Percentiles rank a stretch among this genome's conserved stretches.
phyloP scores from a whole-genome alignment of 768 basidiomycete genomes.

The Leucocoprinus sp. region DNA sequence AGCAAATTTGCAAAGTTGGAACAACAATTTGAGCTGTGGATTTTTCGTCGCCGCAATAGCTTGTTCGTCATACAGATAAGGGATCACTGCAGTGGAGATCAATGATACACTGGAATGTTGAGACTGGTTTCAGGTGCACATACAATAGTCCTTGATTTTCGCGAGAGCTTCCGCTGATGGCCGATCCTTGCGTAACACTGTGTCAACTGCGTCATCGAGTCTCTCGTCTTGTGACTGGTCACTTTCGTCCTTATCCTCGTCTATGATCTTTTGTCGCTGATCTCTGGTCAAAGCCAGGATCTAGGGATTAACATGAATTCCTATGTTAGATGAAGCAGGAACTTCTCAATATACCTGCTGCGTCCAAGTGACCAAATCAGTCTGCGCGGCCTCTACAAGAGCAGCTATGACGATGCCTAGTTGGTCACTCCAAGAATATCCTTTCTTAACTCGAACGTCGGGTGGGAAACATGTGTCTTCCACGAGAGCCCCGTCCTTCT shows the following conservation, averaged over 20 bases:
- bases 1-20: conserved; percentile 70
- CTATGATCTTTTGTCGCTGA: conserved; percentile 51
- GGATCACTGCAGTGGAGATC: conserved; percentile 47
- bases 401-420: conserved; percentile 77
- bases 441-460: conserved; percentile 80
- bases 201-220: conserved; percentile 21
- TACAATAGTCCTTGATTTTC: conserved; percentile 73
- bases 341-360: conserved; percentile 52
- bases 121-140: conserved; percentile 21
- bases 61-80: conserved; percentile 65
- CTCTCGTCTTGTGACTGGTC: conserved; percentile 30
- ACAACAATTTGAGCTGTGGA: conserved; percentile 73
- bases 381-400: conserved; percentile 58
- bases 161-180: conserved; percentile 64
- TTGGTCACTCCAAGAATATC: conserved; percentile 84
- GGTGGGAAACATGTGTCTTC: conserved; percentile 42
- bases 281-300: conserved; percentile 53
- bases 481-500: conserved; percentile 26
- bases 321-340: neutral
- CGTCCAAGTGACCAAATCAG: conserved; percentile 67
- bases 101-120: neutral
- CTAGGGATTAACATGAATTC: conserved; percentile 26
- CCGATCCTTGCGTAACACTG: conserved; percentile 21
- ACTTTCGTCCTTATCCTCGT: conserved; percentile 43
- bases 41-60: conserved; percentile 74